Percentiles rank a stretch among this genome's conserved stretches.
Evolutionary conservation across 495 filamentous ascomycete species (phyloP).

Genomic region (Penicillium odoratum): DNA sequence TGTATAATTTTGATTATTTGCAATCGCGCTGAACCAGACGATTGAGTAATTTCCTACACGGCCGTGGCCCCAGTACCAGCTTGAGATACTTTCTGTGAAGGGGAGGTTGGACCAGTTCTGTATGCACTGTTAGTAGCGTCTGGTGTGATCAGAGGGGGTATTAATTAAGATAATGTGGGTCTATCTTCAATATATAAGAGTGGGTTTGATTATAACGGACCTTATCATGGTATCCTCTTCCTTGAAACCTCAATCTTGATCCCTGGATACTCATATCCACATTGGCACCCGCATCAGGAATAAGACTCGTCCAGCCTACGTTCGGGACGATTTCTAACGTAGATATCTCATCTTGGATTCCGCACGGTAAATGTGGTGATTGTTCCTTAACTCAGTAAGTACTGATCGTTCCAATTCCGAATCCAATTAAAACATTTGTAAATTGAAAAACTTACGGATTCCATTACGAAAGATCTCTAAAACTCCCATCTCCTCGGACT

Average conservation of each 20-base stretch:
- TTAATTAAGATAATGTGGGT: too few species aligned
- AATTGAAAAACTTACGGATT: slow-evolving; percentile 13
- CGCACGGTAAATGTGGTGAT: slow-evolving; percentile 20
- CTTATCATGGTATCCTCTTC: slow-evolving; percentile 45
- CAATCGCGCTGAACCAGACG: slow-evolving; percentile 41
- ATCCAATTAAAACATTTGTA: not conserved
- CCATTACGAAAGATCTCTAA: slow-evolving; percentile 16
- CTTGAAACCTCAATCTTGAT: slow-evolving; percentile 30
- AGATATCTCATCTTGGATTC: slow-evolving; percentile 12
- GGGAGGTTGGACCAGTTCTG: slow-evolving; percentile 35
- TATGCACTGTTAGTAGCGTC: not conserved
- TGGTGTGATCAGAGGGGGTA: too few species aligned
- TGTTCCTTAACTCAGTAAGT: not conserved
- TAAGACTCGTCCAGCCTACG: slow-evolving; percentile 38
- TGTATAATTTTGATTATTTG: slow-evolving; percentile 25
- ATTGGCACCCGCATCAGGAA: slow-evolving; percentile 31
- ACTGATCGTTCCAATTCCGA: not conserved
- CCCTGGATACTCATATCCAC: slow-evolving; percentile 34
- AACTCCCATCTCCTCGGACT: slow-evolving; percentile 18
- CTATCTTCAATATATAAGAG: too few species aligned
- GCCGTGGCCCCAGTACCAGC: slow-evolving; percentile 46
- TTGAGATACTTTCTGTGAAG: slow-evolving; percentile 21
- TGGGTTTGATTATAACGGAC: slow-evolving; percentile 9
- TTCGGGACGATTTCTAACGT: slow-evolving; percentile 27
- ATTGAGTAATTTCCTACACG: slow-evolving; percentile 38